Base-by-base conservation (phyloP, 2,329 filamentous ascomycete species). In the Phyllosticta paracitricarpa region DNA sequence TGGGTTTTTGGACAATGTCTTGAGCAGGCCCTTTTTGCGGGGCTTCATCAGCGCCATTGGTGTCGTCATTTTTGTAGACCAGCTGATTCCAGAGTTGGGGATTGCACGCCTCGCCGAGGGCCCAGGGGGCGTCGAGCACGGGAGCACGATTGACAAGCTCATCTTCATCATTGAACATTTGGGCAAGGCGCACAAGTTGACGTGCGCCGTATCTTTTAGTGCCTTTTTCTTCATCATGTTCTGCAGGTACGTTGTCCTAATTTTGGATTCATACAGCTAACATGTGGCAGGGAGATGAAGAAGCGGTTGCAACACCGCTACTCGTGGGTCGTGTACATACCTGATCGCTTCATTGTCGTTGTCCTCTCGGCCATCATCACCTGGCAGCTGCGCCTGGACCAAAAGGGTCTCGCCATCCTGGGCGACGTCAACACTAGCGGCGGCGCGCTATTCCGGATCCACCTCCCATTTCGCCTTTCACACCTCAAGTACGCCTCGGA, bases 41-140 rank as follows among this genome's bases (percentile, higher is more conserved):
- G 94, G 94, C 0, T 99, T 99, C 76, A 97, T 99, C 75, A 96
- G 90, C 62, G 94, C 94, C 57, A 95, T 99, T 71, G 94, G 94
- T 56, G 89, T 97, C 61, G 92, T 97, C 65, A 97, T 99, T 71
- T 85, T 95, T 51, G 90, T 97, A 40, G 94, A 97, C 72, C 94
- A 99, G 75, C 78, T 96, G 54, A 89, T 97, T 59, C 92, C 93
- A 0, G 91, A 97, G 73, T 82, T 96, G 68, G 94, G 94, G 0
- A 80, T 99, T 24, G 81, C 80, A 48, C 77, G 81, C 1, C 75
- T 85, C 19, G 89, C 91, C 0, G 84, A 84, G 58, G 76, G 87
- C 17, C 71, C 73, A 2, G 77, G 78, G 1, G 81, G 83, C n/a
- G 83, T 91, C 2, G 83, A 84, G 53, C 93, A 97, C 70, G 91